A percentile compares a stretch with the other conserved stretches of the same genome.
phyloP scores from a whole-genome alignment of 768 basidiomycete genomes.

The Pisolithus orientalis region DNA sequence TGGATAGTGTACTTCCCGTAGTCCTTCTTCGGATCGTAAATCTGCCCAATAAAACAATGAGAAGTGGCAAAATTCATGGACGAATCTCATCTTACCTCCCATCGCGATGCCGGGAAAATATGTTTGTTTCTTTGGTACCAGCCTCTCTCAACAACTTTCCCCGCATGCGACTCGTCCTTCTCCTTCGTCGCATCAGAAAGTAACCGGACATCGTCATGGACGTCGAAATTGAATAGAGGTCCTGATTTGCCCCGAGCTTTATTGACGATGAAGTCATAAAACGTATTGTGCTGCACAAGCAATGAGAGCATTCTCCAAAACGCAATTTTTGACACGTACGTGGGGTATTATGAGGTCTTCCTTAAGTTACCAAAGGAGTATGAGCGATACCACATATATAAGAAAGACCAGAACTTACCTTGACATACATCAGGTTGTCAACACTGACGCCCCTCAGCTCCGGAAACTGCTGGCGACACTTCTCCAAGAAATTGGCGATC shows the following conservation, averaged over 20 bases:
- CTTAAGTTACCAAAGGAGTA: slow-evolving; percentile 32
- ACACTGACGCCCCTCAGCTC: slow-evolving; percentile 86
- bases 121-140: slow-evolving; percentile 97
- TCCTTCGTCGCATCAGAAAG: slow-evolving; percentile 92
- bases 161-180: slow-evolving; percentile 98
- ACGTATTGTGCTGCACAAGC: slow-evolving; percentile 80
- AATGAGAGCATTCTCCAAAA: not conserved
- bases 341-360: slow-evolving; percentile 98
- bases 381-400: slow-evolving; percentile 2
- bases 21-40: slow-evolving; percentile 91
- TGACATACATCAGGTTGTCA: slow-evolving; percentile 98
- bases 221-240: slow-evolving; percentile 97
- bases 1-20: slow-evolving; percentile 87
- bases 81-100: slow-evolving; percentile 73
- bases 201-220: slow-evolving; percentile 95
- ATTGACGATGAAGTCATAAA: slow-evolving; percentile 98
- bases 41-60: slow-evolving; percentile 33
- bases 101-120: slow-evolving; percentile 93
- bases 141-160: slow-evolving; percentile 94
- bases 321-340: slow-evolving; percentile 38
- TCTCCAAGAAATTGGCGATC: slow-evolving; percentile 82
- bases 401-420: slow-evolving; percentile 42
- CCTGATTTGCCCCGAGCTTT: slow-evolving; percentile 98
- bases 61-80: not conserved
- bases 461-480: slow-evolving; percentile 88